Evolutionary conservation across 2,329 filamentous ascomycete species (phyloP), one percentile per base, ranked within the genome.

Genomic region (Fusarium brevicatenulatum): DNA sequence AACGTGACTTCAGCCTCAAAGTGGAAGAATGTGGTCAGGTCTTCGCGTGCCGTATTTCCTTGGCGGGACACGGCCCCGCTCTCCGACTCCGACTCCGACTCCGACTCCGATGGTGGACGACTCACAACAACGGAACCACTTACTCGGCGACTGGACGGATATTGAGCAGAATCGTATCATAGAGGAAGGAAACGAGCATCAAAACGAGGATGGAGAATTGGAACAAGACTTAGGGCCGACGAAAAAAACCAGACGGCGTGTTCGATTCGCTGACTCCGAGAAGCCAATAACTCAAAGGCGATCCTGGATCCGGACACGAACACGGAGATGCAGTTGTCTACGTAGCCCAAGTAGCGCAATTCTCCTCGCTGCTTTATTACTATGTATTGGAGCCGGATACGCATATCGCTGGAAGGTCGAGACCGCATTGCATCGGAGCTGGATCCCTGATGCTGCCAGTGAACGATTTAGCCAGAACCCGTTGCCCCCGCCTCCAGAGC

Each of bases 371-470:
- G 55, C 84, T 43, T 74, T 71, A 21, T 23, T 76, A 21, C 39
- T 80, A 12, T 46, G 76, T 34, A 32, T 78, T 19, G 65, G 71
- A 32, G 56, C 69, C 23, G 80, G 83, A 49, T 74, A 85, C 68
- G 76, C 83, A 66, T 85, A 85, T 74, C 68, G 85, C 44, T 87
- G 83, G 82, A 83, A 78, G 62, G 78, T 81, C 37, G 86, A 90
- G 74, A 81, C 82, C 9, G 81, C 81, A 19, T 79, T 88, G 50
- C 73, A 77, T 30, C 79, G 81, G 49, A 85, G 82, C 11, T 90
- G 88, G 88, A 78, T 80, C 9, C 87, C 88, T 1, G 87, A 89
- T 76, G 76, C 80, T 30, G 83, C 81, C 28, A 83, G 85, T 39
- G 78, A 80, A 32, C 80, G 82, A 23, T 90, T 90, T 76, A 82